Base-by-base conservation (phyloP, 306 rosid species). In the Albizia julibrissin region DNA sequence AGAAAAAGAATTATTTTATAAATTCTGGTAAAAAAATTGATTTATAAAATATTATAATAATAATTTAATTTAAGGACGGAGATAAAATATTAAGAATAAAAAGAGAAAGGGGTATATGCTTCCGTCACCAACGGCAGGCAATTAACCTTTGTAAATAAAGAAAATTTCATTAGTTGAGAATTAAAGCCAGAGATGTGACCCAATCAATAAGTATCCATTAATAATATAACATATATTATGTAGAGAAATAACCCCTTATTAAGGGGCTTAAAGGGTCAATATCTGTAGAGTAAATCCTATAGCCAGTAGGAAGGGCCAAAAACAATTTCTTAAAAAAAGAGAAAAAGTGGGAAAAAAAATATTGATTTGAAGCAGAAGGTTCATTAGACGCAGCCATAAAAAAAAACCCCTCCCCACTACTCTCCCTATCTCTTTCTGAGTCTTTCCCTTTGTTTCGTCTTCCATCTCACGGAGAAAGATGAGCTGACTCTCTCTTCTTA, bases 131-230 rank as follows among this genome's bases (percentile, higher is more conserved):
- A 72, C 75, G 54, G 83, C 81, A 78, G 82, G 75, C 81, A 80
- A 80, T 82, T 77, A 84, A 86, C 77, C 76, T 81, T 49, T 24
- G 34, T 61, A 10, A 84, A n/a, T 84, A 81, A 88, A 88, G 81
- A 87, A 79, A 86, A 86, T 72, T 84, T 82, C 86, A 80, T 83
- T 83, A 71, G 91, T 83, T 85, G 62, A 87, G 85, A 83, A 83
- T 87, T 85, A 81, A 77, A 87, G 88, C 47, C 82, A 80, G 80
- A 84, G 88, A 86, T 88, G 78, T 86, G 88, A 86, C 86, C 87
- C 77, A 86, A 90, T 92, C 77, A 86, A 90, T 92, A 83, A 90
- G 87, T 89, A 80, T 80, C 75, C 73, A 85, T 84, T 19, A 87
- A 79, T 81, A 42, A 16, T 24, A 19, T 24, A 29, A 9, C 16